Conservation (phyloP, 768 basidiomycete genomes). For the Calocybe cyanea region DNA sequence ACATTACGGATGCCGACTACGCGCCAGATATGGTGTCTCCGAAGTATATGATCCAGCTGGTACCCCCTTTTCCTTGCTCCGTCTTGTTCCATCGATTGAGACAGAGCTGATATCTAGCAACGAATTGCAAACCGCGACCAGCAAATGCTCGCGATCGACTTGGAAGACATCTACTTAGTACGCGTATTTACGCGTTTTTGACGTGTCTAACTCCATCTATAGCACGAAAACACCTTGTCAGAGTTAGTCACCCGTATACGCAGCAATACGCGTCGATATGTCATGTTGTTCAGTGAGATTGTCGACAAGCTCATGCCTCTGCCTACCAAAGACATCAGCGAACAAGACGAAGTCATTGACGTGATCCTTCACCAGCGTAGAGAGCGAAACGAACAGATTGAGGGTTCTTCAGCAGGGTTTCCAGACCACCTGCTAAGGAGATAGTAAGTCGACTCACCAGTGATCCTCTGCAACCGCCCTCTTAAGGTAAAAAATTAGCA, state of each 20-base stretch:
- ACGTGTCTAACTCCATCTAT: constrained; percentile 10
- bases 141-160: constrained; percentile 81
- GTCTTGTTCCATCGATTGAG: constrained; percentile 5
- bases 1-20: constrained; percentile 48
- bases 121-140: constrained; percentile 90
- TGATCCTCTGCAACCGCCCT: not conserved
- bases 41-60: constrained; percentile 85
- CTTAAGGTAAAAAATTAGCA: constrained; percentile 46
- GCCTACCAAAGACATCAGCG: constrained; percentile 86
- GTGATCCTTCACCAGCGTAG: constrained; percentile 92
- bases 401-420: constrained; percentile 73
- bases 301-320: constrained; percentile 87
- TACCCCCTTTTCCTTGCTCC: constrained; percentile 29
- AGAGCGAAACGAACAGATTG: constrained; percentile 81
- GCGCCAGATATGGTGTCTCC: constrained; percentile 35
- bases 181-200: constrained; percentile 17
- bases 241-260: constrained; percentile 79
- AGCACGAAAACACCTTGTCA: constrained; percentile 70
- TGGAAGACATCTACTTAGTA: constrained; percentile 83
- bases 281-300: constrained; percentile 83
- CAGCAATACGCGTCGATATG: constrained; percentile 86
- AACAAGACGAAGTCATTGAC: constrained; percentile 93
- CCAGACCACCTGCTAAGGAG: constrained; percentile 88
- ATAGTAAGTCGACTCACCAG: constrained; percentile 67
- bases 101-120: constrained; percentile 52